Evolutionary conservation across 345 rosid genomes (phyloP), one percentile per base, ranked within the genome.

Genomic region (Noccaea bulbosa): DNA sequence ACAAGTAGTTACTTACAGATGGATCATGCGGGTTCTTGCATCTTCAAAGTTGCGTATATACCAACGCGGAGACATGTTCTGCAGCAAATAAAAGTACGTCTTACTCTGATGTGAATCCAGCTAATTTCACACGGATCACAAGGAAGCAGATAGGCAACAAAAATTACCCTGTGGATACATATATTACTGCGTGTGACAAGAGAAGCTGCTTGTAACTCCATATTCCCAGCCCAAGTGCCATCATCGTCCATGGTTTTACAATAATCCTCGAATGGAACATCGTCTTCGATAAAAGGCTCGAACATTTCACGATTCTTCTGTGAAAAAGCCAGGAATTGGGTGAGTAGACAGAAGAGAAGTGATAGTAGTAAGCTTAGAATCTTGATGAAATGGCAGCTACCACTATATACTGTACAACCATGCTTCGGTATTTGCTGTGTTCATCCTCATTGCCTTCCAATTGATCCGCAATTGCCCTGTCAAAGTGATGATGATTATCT

Each of bases 181-280:
- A 87, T 87, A 72, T 93, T 93, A 81, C 86, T 68, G 43, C 38
- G 84, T 0, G 91, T 86, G 68, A 91, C 96, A 70, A 91, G 96
- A 71, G 98, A 93, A 79, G 94, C 90, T 53, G 98, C 97, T 49
- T 91, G 98, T 77, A 91, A 67, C 68, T 93, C 98, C 94, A 93
- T 89, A 77, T 93, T 89, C 59, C 98, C 97, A 37, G 96, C 97
- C 97, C 97, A 93, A 17, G 96, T 85, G 37, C 97, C 96, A 80
- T 93, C 98, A 27, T 80, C 80, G 49, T 84, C 90, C 98, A 91
- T 91, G 50, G 82, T 83, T 69, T 77, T 84, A 66, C 94, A 87
- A 53, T 93, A 93, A 51, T 93, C 96, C 51, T 87, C 94, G 77
- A 91, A 88, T 0, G 96, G 97, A 16, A 87, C 80, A 41, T 89